Evolutionary conservation across 2,329 filamentous ascomycete species (phyloP).

Genomic region (Kalmusia sp.): DNA sequence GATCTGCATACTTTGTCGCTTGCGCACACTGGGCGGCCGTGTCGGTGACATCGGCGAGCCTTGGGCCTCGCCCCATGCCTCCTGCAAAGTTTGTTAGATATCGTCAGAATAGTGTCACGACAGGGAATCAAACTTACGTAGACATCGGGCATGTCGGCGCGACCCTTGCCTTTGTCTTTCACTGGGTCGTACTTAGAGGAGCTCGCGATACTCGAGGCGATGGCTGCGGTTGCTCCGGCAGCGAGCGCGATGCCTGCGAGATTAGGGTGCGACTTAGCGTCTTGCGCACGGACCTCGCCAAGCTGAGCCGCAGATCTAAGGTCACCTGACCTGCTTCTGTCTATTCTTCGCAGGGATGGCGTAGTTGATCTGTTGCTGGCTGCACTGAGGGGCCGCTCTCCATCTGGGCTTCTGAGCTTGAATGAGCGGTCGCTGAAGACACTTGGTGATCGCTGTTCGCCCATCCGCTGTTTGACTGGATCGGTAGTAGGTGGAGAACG

Average conservation of each 20-base stretch:
- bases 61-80: conserved; percentile 91
- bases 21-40: conserved; percentile 92
- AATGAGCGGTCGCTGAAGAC: conserved; percentile 54
- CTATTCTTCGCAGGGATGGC: conserved; percentile 74
- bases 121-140: conserved; percentile 72
- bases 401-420: conserved; percentile 51
- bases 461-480: conserved; percentile 43
- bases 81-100: conserved; percentile 62
- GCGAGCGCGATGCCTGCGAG: conserved; percentile 40
- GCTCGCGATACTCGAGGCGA: conserved; percentile 54
- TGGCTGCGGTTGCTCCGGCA: conserved; percentile 45
- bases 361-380: conserved; percentile 65
- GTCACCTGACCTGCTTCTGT: conserved; percentile 75
- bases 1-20: conserved; percentile 96
- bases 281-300: conserved; percentile 53
- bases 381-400: conserved; percentile 68
- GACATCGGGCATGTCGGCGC: conserved; percentile 84
- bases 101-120: conserved; percentile 13
- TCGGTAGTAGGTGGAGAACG: conserved; percentile 45
- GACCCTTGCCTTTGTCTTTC: conserved; percentile 86
- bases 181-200: conserved; percentile 73
- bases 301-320: conserved; percentile 72
- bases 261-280: conserved; percentile 43
- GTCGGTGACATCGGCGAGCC: conserved; percentile 91
- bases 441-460: conserved; percentile 47